Evolutionary conservation across 139 green algal species (phyloP), one percentile per base, ranked within the genome.

Genomic region (Trebouxia sp.): DNA sequence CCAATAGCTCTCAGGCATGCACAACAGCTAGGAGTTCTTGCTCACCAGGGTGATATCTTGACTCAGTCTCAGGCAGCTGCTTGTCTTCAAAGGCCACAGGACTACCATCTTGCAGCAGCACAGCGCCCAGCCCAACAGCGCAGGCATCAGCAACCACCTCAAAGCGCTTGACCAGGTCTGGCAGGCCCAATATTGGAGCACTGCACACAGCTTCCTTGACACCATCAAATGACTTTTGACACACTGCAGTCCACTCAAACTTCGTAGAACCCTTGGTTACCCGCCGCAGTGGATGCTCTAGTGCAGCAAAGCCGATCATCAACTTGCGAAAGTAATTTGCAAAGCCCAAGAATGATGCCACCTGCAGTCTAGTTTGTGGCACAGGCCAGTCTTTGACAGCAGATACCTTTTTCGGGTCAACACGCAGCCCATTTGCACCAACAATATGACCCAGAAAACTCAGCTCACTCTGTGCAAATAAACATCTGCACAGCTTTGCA

Each of bases 241-340:
- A 82, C 10, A 42, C 41, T 26, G 41, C 51, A 56, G 12, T 76
- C 81, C 78, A 86, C 0, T 42, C 24, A 51, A 81, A n/a, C 0
- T 0, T 9, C 58, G 53, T 45, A 58, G 79, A 51, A 37, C 89
- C 89, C 0, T 65, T 79, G 0, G 80, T 37, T 43, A 91, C 22
- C 1, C 38, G 28, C 20, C 75, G 83, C 7, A 92, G 66, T 5
- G 86, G 86, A 2, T 38, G 3, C 0, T 69, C 76, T 37, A 88
- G 84, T 12, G 1, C 17, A 56, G 79, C 82, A 58, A 78, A 89
- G 5, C 78, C 56, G 4, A 78, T 65, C 3, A 89, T 74, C 58
- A 84, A 92, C n/a, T 83, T 79, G 0, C 85, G 55, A 56, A 90
- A 91, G 48, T 86, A 92, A 22, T 85, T 86, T 8, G 86, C 39